Conservation (phyloP, 2,329 filamentous ascomycete genomes). For the Cladosporium sp. region DNA sequence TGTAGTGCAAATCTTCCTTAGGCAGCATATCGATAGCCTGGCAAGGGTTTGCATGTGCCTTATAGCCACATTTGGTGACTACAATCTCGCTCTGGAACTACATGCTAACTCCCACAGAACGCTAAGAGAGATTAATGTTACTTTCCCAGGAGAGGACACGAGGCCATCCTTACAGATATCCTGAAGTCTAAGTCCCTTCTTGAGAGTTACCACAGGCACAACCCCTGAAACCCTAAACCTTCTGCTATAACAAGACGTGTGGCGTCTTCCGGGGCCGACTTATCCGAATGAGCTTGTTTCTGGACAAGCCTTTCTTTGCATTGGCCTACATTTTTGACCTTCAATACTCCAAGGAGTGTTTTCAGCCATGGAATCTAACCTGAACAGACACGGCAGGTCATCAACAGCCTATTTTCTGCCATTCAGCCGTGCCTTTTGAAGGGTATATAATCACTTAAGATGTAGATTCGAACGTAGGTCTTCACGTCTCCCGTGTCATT, state of each 20-base stretch:
- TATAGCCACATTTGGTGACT: neutral
- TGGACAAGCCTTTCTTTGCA: conserved; percentile 6
- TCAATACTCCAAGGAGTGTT: neutral
- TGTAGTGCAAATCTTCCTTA: neutral
- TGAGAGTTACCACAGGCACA: neutral
- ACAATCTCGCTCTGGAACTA: no score
- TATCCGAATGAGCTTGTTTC: conserved; percentile 5
- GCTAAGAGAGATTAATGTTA: no score
- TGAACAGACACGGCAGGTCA: no score
- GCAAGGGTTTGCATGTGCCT: neutral
- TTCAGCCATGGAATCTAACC: neutral
- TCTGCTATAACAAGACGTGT: conserved; percentile 5
- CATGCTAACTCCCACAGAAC: no score
- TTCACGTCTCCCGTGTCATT: neutral
- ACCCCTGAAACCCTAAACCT: conserved; percentile 2
- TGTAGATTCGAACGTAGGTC: neutral
- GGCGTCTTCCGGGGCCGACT: conserved; percentile 3
- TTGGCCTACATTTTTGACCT: neutral
- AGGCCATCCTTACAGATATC: no score
- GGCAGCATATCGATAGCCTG: neutral
- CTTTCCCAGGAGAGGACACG: no score
- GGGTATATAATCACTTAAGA: neutral
- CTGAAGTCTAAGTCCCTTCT: no score
- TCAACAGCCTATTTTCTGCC: no score
- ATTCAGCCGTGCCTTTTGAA: no score